Evolutionary conservation across 108 stramenopile genomes (phyloP), one percentile per base, ranked within the genome.

Genomic region (Poteriospumella lacustris): DNA sequence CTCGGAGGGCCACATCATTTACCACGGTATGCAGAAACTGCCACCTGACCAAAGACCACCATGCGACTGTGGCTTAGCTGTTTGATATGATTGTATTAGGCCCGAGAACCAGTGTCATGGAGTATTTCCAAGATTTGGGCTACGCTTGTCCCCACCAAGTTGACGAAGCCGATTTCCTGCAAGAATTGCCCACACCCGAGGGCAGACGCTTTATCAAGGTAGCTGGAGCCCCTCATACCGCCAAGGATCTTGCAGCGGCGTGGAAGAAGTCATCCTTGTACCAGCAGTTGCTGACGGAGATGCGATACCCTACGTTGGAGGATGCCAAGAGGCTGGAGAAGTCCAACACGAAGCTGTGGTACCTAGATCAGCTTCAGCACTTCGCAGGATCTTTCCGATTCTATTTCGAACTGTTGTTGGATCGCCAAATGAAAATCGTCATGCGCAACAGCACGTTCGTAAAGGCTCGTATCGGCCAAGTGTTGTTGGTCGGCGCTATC

Each of bases 121-220:
- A 38, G 58, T 80, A 91, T 47, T 92, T 94, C 58, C 70, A 83
- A 76, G 62, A 73, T 28, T 52, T 91, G 28, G 92, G 91, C 34
- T 91, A 91, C 76, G n/a, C 44, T 42, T 79, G 91, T 59, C 93
- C 92, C 1, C 84, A 83, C 0, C 68, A 89, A 41, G 88, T 87
- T 85, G 92, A 93, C 78, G 67, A 82, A 36, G 94, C 92, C 1
- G 93, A 94, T 73, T 94, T 79, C 58, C 67, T 87, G 43, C 59
- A 62, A 26, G 86, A 84, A 34, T 26, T 87, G 12, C 58, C 59
- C 2, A 68, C 79, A 3, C 19, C 59, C 0, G 44, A 39, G 0
- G 78, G 70, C 3, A 64, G 15, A 31, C 3, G 60, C 28, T 64
- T 31, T 34, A 64, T 64, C 60, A 5, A 19, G 31, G 24, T 12